phyloP scores from a whole-genome alignment of 768 basidiomycete species.

The Calocybe cyanea region DNA sequence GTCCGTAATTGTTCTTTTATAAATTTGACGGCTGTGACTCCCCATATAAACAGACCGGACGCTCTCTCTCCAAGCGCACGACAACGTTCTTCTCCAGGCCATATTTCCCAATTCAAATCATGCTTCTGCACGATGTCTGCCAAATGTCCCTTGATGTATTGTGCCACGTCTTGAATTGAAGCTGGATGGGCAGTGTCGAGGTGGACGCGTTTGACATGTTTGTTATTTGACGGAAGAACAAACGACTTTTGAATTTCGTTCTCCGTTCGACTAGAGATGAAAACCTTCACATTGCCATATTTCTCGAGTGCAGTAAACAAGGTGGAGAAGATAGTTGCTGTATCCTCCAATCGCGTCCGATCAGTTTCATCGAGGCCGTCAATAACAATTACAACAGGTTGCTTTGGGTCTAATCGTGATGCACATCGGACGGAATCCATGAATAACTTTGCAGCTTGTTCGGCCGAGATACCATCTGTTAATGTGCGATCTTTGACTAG shows the following conservation, averaged over 20 bases:
- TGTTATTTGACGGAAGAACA: neutral
- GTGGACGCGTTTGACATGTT: slow-evolving; percentile 11
- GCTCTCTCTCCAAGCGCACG: slow-evolving; percentile 5
- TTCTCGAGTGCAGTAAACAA: slow-evolving; percentile 4
- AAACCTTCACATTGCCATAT: slow-evolving; percentile 11
- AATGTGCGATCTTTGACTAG: slow-evolving; percentile 10
- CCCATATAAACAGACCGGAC: slow-evolving; percentile 17
- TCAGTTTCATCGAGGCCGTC: slow-evolving; percentile 18
- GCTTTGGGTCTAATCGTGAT: neutral
- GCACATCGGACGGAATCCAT: slow-evolving; percentile 9
- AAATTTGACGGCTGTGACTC: slow-evolving; percentile 1
- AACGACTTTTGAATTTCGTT: slow-evolving; percentile 11
- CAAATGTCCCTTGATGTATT: slow-evolving; percentile 3
- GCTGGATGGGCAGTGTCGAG: slow-evolving; percentile 3
- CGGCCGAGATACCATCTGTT: slow-evolving; percentile 4
- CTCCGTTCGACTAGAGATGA: slow-evolving; percentile 14
- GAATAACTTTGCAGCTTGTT: slow-evolving; percentile 15
- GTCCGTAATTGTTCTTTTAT: slow-evolving; percentile 5
- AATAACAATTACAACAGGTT: slow-evolving; percentile 16
- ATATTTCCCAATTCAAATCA: slow-evolving; percentile 3
- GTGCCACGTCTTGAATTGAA: slow-evolving; percentile 9
- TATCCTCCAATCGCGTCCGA: slow-evolving; percentile 2
- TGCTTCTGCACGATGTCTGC: slow-evolving; percentile 5
- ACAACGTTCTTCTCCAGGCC: slow-evolving; percentile 13
- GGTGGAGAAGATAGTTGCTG: slow-evolving; percentile 10